Base-by-base conservation (phyloP, 495 filamentous ascomycete genomes). In the Rostrohypoxylon terebratum region DNA sequence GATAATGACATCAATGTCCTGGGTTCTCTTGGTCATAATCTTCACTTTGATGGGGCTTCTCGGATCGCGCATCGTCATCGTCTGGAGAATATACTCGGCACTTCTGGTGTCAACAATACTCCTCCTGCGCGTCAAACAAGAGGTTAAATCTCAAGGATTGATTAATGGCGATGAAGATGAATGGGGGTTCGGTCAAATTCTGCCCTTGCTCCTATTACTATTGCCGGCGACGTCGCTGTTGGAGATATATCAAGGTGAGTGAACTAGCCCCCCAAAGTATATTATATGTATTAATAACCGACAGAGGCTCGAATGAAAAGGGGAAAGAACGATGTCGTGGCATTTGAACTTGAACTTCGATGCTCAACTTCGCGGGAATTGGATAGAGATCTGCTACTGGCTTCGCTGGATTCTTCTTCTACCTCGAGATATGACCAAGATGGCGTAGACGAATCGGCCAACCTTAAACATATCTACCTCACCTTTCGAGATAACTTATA, bases 181-280 rank as follows among this genome's bases (percentile, higher is more conserved):
- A 42, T 42, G 38, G 38, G 38, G 38, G 10, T 42, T 42, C 5
- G 38, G 48, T 23, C 48, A 53, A 31, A n/a, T 28, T 4, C 48
- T 53, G 0, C 21, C 21, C 48, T 31, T 53, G 14, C 48, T 53
- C 23, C 48, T 53, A 31, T 9, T 53, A 31, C 20, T 53, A 3
- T 23, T 53, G 1, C 48, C 48, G 14, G 51, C 28, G 14, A 34
- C 16, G 28, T 34, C 51, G 7, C 5, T 34, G 28, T 31, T 53
- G 6, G 48, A 53, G 48, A 23, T 34, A 54, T 54, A 33, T 34
- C 25, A 54, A 34, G 51, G 51, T 5, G 18, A 33, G 51, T 54
- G 34, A 18, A 53, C 0, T 1, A 53, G 10, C n/a, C 9, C 3
- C 3, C n/a, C n/a, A n/a, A n/a, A 18, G 21, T 21, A 25, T 10